These are phyloP conservation scores for Cunninghamia lanceolata DNA, from an alignment of 75 land plant genomes.

Conservation along the genomic window DNA sequence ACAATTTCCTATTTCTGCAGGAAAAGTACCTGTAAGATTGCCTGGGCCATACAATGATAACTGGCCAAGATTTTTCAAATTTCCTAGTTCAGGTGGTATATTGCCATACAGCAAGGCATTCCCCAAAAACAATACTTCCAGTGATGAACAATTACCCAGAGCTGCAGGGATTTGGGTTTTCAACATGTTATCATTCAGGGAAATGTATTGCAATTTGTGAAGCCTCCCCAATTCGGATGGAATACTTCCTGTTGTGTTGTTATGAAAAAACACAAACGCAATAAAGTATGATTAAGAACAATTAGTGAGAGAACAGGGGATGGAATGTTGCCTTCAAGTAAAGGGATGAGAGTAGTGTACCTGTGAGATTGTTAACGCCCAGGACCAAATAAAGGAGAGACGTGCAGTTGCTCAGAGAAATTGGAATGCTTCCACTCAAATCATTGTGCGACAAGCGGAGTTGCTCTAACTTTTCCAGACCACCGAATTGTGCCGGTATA, in stretches of 20 bases:
- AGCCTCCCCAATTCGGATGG: slow-evolving; percentile 22
- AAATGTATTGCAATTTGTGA: slow-evolving; percentile 13
- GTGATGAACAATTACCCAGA: no score
- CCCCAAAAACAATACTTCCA: no score
- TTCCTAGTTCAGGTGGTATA: no score
- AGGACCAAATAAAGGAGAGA: slow-evolving; percentile 47
- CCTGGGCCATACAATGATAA: no score
- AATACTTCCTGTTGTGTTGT: slow-evolving; percentile 53
- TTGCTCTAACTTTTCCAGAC: slow-evolving; percentile 26
- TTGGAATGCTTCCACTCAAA: slow-evolving; percentile 50
- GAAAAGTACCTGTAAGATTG: no score
- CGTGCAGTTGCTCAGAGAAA: slow-evolving; percentile 19
- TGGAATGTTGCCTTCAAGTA: no score
- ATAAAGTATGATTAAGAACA: no score
- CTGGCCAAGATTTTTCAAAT: no score
- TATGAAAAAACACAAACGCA: no score
- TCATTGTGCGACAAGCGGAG: slow-evolving; percentile 30
- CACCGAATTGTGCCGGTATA: slow-evolving; percentile 41
- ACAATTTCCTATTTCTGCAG: slow-evolving; percentile 4
- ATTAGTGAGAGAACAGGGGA: no score
- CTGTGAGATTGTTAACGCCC: not conserved
- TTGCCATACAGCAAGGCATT: no score
- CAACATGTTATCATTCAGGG: slow-evolving; percentile 30
- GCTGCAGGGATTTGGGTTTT: slow-evolving; percentile 29
- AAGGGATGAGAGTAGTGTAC: no score